phyloP scores from a whole-genome alignment of 352 stramenopile species.

The Phytophthora citricola region DNA sequence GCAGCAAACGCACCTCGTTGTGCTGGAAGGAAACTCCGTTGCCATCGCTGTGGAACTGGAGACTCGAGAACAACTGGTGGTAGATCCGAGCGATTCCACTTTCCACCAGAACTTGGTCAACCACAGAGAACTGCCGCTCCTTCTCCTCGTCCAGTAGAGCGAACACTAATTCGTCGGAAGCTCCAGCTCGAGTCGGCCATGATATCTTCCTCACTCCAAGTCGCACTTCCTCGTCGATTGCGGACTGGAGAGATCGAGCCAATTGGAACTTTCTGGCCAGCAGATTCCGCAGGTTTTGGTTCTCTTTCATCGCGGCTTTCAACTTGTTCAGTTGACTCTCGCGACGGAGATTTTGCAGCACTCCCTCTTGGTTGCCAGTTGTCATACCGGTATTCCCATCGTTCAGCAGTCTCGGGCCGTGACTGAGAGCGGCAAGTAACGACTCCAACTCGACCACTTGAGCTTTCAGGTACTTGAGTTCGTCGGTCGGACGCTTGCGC shows the following conservation, averaged over 20 bases:
- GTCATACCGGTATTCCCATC: too few relatives aligned
- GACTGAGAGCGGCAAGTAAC: slow-evolving; percentile 8
- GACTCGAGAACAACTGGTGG: slow-evolving; percentile 16
- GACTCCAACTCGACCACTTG: slow-evolving; percentile 12
- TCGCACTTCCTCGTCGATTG: slow-evolving; percentile 17
- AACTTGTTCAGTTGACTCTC: slow-evolving; percentile 10
- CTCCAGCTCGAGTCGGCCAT: slow-evolving; percentile 5
- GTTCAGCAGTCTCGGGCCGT: slow-evolving; percentile 10
- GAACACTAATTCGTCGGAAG: slow-evolving; percentile 18
- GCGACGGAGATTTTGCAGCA: slow-evolving; percentile 1
- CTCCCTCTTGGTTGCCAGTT: background rate
- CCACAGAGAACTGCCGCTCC: slow-evolving; percentile 4
- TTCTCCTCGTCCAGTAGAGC: slow-evolving; percentile 25
- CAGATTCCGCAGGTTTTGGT: slow-evolving; percentile 12
- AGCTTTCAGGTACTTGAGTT: slow-evolving; percentile 33
- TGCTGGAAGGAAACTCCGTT: slow-evolving; percentile 17
- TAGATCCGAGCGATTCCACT: slow-evolving; percentile 13
- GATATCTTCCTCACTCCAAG: slow-evolving; percentile 5
- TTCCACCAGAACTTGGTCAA: slow-evolving; percentile 13
- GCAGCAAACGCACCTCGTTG: slow-evolving; percentile 26
- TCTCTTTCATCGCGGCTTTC: slow-evolving; percentile 17
- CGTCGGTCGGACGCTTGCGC: slow-evolving; percentile 31
- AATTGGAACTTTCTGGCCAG: slow-evolving; percentile 5
- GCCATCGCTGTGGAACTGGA: slow-evolving; percentile 5
- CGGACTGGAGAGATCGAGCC: slow-evolving; percentile 11